Evolutionary conservation across 768 basidiomycete genomes (phyloP).

Genomic region (Fomitopsis pulvina): DNA sequence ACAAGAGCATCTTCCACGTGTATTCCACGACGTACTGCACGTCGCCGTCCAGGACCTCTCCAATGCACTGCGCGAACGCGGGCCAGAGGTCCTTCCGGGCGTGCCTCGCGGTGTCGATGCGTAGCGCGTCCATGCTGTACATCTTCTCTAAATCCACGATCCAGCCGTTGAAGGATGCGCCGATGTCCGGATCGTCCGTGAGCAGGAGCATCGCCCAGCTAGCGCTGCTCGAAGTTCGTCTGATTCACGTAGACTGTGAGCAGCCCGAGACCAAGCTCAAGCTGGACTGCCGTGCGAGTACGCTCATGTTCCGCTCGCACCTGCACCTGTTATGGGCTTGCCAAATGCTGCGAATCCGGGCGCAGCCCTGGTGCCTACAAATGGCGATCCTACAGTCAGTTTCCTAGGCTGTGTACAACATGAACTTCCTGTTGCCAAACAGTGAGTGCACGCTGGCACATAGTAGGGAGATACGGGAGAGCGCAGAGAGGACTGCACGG

Average conservation of each 20-base stretch:
- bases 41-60: constrained; percentile 44
- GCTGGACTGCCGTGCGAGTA: too few species aligned
- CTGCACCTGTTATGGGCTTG: too few species aligned
- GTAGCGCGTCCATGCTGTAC: constrained; percentile 47
- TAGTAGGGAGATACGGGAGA: too few species aligned
- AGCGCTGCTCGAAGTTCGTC: constrained; percentile 48
- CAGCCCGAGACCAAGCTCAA: too few species aligned
- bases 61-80: constrained; percentile 40
- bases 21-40: constrained; percentile 33
- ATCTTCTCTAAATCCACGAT: constrained; percentile 37
- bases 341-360: too few species aligned
- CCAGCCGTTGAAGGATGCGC: constrained; percentile 40
- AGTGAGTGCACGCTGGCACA: too few species aligned
- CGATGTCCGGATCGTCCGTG: constrained; percentile 43
- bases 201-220: constrained; percentile 55
- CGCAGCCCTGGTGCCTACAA: too few species aligned
- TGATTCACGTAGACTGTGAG: constrained; percentile 38
- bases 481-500: too few species aligned
- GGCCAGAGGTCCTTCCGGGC: constrained; percentile 50
- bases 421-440: too few species aligned
- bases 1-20: constrained; percentile 28
- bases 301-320: too few species aligned
- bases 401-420: too few species aligned
- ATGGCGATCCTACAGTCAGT: too few species aligned
- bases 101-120: constrained; percentile 57